Conservation (phyloP, 129 eudicot genomes). For the Escallonia rubra region DNA sequence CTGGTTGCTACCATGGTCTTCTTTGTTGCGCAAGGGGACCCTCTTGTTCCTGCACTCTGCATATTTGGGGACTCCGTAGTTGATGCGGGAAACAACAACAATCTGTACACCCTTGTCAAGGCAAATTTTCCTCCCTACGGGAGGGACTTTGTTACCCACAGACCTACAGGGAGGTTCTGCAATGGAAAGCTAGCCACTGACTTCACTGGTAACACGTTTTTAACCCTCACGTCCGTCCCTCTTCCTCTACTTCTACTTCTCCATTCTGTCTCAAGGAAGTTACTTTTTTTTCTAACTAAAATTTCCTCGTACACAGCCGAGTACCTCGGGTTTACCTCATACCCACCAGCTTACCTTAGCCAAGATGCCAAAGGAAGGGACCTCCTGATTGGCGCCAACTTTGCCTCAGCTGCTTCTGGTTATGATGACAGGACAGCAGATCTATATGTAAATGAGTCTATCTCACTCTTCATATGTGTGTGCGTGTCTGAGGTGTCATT, state of each 20-base stretch:
- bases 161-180: conserved; percentile 85
- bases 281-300: no score
- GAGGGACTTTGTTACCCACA: conserved; percentile 60
- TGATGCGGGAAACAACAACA: conserved; percentile 81
- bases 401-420: conserved; percentile 86
- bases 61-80: conserved; percentile 76
- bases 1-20: conserved; percentile 11
- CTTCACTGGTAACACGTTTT: conserved; percentile 45
- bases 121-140: conserved; percentile 88
- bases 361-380: conserved; percentile 37
- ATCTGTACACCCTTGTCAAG: conserved; percentile 48
- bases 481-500: neutral
- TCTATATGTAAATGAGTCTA: conserved; percentile 39
- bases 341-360: conserved; percentile 70
- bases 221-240: neutral
- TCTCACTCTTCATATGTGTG: neutral
- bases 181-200: conserved; percentile 82
- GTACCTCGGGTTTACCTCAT: conserved; percentile 54
- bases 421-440: conserved; percentile 58
- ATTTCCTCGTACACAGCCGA: conserved; percentile 41
- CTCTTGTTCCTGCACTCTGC: conserved; percentile 75
- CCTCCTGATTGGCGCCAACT: conserved; percentile 65
- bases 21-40: conserved; percentile 35
- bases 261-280: neutral
- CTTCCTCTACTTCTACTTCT: neutral